Evolutionary conservation across 306 rosid genomes (phyloP).

Genomic region (barrel medic (Medicago truncatula)): DNA sequence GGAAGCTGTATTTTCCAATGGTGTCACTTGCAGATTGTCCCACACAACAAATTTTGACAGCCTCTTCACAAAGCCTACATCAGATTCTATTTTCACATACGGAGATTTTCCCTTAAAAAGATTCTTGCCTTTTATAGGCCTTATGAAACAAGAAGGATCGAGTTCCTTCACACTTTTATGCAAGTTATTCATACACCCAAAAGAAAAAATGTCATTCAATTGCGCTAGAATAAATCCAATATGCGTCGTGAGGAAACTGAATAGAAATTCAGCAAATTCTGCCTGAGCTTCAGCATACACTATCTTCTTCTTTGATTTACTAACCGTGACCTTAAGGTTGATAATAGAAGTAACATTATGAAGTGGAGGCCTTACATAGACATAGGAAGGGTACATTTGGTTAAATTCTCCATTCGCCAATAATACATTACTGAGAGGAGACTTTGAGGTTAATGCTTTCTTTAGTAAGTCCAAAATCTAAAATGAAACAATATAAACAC

Average conservation of each 20-base stretch:
- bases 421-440: conserved; percentile 41
- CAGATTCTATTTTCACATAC: background rate
- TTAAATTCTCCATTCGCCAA: conserved; percentile 12
- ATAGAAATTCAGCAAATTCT: conserved; percentile 40
- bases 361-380: background rate
- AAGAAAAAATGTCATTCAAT: no score
- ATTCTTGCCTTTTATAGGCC: no score
- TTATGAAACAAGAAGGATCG: conserved; percentile 8
- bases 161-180: background rate
- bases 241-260: conserved; percentile 38
- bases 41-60: conserved; percentile 35
- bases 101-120: no score
- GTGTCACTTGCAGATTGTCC: conserved; percentile 42
- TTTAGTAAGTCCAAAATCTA: conserved; percentile 29
- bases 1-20: conserved; percentile 13
- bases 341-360: no score
- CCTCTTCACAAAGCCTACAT: conserved; percentile 34
- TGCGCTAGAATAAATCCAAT: conserved; percentile 22
- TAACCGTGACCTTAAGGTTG: conserved; percentile 21
- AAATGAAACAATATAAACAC: no score
- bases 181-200: no score
- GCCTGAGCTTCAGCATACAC: conserved; percentile 1
- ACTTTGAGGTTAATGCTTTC: conserved; percentile 31
- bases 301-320: conserved; percentile 33
- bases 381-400: background rate